Evolutionary conservation across 331 rosid species (phyloP).

Genomic region (Malus hybrid): DNA sequence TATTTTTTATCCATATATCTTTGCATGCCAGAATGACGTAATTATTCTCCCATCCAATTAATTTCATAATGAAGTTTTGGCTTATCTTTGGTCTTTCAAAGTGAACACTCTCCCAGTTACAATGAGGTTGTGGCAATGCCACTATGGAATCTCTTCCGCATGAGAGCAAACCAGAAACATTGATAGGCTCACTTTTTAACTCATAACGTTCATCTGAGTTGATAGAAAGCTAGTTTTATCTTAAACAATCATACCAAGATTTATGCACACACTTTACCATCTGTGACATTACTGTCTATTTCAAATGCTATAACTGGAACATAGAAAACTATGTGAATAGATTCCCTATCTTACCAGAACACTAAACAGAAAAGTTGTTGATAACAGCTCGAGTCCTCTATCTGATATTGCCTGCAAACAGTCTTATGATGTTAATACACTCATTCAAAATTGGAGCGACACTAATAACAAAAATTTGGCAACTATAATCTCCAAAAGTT

Average conservation of each 20-base stretch:
- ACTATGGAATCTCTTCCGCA: neutral
- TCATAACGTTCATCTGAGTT: neutral
- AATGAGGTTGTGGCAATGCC: neutral
- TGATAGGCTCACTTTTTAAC: neutral
- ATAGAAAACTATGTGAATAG: neutral
- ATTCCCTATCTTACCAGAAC: slow-evolving; percentile 30
- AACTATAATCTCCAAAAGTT: neutral
- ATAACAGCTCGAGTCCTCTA: slow-evolving; percentile 80
- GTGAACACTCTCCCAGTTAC: neutral
- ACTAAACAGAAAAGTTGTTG: slow-evolving; percentile 67
- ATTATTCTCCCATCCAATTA: neutral
- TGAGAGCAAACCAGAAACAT: neutral
- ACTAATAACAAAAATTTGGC: neutral
- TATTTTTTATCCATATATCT: neutral
- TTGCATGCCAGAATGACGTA: neutral
- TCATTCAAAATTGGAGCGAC: neutral
- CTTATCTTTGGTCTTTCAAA: neutral
- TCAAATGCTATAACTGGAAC: neutral
- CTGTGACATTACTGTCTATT: neutral
- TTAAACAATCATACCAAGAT: neutral
- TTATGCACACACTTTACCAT: neutral
- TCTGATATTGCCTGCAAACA: slow-evolving; percentile 71
- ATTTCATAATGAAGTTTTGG: neutral
- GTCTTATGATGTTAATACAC: neutral
- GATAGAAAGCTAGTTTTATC: neutral